These are phyloP conservation scores for Microbotryum scabiosae DNA, from an alignment of 1,284 basidiomycete genomes.

Conservation along the genomic window DNA sequence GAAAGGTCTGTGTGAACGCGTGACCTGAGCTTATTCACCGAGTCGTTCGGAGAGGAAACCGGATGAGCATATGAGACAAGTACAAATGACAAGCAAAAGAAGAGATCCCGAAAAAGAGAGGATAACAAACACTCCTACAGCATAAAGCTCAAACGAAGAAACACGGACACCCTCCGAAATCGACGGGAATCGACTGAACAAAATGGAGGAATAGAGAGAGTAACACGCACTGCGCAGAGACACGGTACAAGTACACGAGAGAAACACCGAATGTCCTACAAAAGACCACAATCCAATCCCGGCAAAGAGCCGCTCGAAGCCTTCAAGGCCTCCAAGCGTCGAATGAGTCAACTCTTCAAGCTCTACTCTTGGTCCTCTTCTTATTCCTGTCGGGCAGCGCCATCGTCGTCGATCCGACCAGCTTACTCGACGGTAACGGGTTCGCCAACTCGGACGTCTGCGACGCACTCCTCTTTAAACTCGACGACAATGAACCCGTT, in stretches of 20 bases:
- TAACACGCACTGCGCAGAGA: background rate
- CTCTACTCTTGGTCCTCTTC: constrained; percentile 20
- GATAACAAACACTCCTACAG: background rate
- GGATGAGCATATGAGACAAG: background rate
- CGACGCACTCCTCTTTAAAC: constrained; percentile 3
- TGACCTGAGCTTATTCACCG: background rate
- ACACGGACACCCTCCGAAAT: background rate
- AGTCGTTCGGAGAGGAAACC: background rate
- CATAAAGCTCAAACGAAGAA: too few species aligned
- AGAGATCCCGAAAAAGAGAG: background rate
- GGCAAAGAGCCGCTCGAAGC: too few species aligned
- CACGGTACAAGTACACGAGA: background rate
- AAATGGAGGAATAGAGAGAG: too few species aligned
- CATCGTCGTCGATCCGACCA: background rate
- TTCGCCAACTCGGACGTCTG: too few species aligned
- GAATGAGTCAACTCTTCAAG: background rate
- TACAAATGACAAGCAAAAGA: background rate
- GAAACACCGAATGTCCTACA: background rate
- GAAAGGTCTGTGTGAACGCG: background rate
- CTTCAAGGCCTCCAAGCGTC: background rate
- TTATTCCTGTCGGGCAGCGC: background rate
- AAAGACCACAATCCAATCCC: too few species aligned
- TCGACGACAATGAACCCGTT: background rate
- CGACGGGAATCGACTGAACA: background rate
- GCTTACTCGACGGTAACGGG: too few species aligned